These are phyloP conservation scores for Backusella morwellensis DNA, from an alignment of 192 early-diverging fungal species.

Conservation along the genomic window DNA sequence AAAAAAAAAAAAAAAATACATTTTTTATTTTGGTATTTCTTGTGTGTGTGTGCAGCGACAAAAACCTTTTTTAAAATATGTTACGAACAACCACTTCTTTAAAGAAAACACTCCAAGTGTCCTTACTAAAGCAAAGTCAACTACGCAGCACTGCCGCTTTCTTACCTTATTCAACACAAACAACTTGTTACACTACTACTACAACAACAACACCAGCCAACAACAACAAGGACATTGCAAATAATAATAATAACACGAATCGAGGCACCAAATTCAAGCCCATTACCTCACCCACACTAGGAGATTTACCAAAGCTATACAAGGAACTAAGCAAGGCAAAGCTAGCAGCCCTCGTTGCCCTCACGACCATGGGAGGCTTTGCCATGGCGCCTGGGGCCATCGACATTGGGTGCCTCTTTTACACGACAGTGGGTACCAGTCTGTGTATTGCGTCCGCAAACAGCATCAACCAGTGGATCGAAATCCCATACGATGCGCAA, in stretches of 20 bases:
- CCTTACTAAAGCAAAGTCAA: background rate
- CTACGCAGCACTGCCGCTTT: background rate
- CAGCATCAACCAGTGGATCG: conserved; percentile 95
- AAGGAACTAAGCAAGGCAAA: conserved; percentile 83
- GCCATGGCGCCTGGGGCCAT: conserved; percentile 83
- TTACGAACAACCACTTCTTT: background rate
- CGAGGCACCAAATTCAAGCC: conserved; percentile 38
- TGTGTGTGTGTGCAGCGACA: background rate
- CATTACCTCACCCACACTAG: conserved; percentile 14
- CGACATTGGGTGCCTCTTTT: conserved; percentile 61
- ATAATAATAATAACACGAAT: background rate
- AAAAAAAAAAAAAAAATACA: background rate
- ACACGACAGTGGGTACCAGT: conserved; percentile 81
- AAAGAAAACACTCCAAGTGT: background rate
- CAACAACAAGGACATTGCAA: background rate
- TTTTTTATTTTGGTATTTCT: background rate
- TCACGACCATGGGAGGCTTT: conserved; percentile 94
- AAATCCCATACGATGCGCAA: conserved; percentile 94
- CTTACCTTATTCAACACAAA: background rate
- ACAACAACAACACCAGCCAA: background rate
- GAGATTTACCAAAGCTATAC: conserved; percentile 49
- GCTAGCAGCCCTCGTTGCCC: conserved; percentile 83
- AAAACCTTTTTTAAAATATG: background rate
- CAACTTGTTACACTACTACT: background rate
- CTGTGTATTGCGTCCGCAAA: conserved; percentile 91